Evolutionary conservation across 2,329 filamentous ascomycete genomes (phyloP).

Genomic region (Talaromyces sp.): DNA sequence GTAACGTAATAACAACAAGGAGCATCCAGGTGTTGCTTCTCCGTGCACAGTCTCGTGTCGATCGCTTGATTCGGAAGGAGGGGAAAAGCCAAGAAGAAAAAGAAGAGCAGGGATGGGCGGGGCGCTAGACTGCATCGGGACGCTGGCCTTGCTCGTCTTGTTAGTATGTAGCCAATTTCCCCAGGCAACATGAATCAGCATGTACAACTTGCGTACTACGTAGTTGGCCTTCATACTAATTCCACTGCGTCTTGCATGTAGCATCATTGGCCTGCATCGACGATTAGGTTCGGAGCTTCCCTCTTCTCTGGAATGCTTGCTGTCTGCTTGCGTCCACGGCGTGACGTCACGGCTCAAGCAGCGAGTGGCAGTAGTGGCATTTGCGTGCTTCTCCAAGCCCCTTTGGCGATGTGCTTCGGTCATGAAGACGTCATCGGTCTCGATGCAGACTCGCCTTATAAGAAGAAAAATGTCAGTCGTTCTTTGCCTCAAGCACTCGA

Average conservation of each 20-base stretch:
- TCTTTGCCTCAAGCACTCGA: not conserved
- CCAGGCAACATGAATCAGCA: not conserved
- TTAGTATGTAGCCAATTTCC: not conserved
- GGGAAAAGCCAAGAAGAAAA: not conserved
- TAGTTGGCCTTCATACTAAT: no score
- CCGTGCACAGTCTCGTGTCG: not conserved
- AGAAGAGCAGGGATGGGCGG: not conserved
- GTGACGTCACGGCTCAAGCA: not conserved
- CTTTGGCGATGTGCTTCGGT: conserved; percentile 1
- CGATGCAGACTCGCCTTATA: not conserved
- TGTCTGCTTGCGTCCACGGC: not conserved
- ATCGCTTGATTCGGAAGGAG: not conserved
- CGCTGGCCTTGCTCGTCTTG: no score
- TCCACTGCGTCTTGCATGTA: no score
- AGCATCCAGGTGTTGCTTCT: not conserved
- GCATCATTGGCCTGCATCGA: not conserved
- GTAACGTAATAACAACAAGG: not conserved
- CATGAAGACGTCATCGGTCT: conserved; percentile 11
- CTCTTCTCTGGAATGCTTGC: no score
- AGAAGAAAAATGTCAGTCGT: not conserved
- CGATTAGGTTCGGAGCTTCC: no score
- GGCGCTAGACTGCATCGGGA: not conserved
- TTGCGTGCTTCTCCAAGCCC: not conserved
- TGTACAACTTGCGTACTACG: no score
- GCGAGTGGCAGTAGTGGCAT: not conserved